A percentile compares a stretch with the other conserved stretches of the same genome.
These are phyloP conservation scores for Scolecobasidium constrictum DNA, from an alignment of 2,329 filamentous ascomycete species.

Conservation along the genomic window DNA sequence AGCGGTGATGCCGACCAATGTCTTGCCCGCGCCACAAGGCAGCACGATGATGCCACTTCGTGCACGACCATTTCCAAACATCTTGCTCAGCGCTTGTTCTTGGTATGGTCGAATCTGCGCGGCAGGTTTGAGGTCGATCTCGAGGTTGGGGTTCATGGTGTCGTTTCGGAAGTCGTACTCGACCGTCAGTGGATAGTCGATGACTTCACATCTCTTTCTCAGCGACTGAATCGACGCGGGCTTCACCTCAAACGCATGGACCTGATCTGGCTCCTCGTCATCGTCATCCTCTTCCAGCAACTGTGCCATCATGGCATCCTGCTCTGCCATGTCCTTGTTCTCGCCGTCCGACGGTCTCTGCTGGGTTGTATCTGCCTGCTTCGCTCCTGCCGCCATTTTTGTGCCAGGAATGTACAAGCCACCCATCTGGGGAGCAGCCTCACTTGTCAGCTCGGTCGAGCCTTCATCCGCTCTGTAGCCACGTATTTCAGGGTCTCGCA, in stretches of 20 bases:
- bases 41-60: conserved; percentile 96
- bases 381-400: conserved; percentile 79
- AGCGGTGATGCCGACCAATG: conserved; percentile 93
- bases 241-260: conserved; percentile 86
- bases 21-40: conserved; percentile 94
- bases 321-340: conserved; percentile 37
- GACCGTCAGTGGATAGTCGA: conserved; percentile 80
- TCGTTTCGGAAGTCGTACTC: conserved; percentile 98
- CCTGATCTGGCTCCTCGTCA: conserved; percentile 76
- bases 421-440: conserved; percentile 74
- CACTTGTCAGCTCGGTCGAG: conserved; percentile 62
- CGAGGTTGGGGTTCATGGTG: conserved; percentile 74
- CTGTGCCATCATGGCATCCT: conserved; percentile 51
- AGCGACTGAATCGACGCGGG: conserved; percentile 75
- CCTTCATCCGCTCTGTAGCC: conserved; percentile 61
- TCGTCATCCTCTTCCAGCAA: conserved; percentile 66
- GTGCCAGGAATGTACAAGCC: conserved; percentile 89
- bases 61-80: conserved; percentile 97
- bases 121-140: conserved; percentile 83
- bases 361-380: conserved; percentile 49
- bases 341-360: conserved; percentile 36
- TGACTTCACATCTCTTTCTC: conserved; percentile 77
- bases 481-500: conserved; percentile 75
- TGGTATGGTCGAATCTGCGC: conserved; percentile 92
- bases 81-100: conserved; percentile 95